Base-by-base conservation (phyloP, 352 stramenopile species). In the Pythium aquatile region DNA sequence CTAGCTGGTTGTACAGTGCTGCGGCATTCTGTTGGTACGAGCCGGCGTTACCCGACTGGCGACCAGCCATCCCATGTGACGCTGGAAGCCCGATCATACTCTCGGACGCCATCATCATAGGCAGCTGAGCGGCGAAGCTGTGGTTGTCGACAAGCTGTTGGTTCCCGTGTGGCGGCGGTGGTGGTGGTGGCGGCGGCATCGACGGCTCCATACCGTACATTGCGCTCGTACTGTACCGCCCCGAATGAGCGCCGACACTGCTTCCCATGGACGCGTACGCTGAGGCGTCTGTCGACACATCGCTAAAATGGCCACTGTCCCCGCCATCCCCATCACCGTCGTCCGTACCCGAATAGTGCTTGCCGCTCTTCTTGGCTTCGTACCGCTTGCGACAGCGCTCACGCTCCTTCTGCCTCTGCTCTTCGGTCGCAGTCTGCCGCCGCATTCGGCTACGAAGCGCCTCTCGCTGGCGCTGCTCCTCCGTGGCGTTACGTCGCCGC, bases 301-400 rank as follows among this genome's bases (percentile, higher is more conserved):
- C 47, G 29, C 29, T 55, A 51, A 65, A 65, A 14, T 54, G 53
- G 57, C 67, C 62, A 26, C 32, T 40, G 26, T 60, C 46, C 35
- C 69, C 35, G 55, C 29, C 14, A 58, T 65, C 33, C 5, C 39
- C 56, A 35, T 58, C 52, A 6, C 39, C 56, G 32, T 58, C 52
- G 20, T 52, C 29, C 28, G 30, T 54, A 28, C 30, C 11, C 20
- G 74, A 60, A 39, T 76, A 61, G 26, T 42, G 37, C 13, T 63
- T 64, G 11, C 55, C n/a, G 1, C 63, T 49, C 55, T 91, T 92
- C 60, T 83, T 83, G 7, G 63, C 35, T 39, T 92, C 81, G 52
- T 92, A 92, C 11, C 83, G 79, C 44, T 74, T 76, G 0, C 79
- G 78, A 57, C 81, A 92, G 7, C 83, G 83, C 52, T 92, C 83